Percentiles rank a stretch among this genome's conserved stretches.
These are phyloP conservation scores for Tulasnella sp. DNA, from an alignment of 768 basidiomycete genomes.

Conservation along the genomic window DNA sequence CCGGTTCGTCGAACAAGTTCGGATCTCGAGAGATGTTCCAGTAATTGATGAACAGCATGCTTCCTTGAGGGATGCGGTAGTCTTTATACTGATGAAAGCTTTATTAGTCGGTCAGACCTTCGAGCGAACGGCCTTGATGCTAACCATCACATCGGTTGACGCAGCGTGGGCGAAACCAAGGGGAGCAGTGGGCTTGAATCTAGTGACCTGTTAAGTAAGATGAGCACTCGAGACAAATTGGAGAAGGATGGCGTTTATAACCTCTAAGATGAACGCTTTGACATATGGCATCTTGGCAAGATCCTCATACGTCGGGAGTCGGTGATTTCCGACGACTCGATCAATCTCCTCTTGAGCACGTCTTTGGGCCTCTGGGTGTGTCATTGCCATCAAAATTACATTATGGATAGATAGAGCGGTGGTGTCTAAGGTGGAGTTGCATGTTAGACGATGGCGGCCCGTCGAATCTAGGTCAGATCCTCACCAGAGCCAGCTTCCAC, in stretches of 20 bases:
- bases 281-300: constrained; percentile 28
- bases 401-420: background rate
- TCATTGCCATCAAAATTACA: background rate
- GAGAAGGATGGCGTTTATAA: background rate
- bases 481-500: background rate
- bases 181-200: background rate
- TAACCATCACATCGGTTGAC: background rate
- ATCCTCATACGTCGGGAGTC: constrained; percentile 25
- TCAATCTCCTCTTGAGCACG: constrained; percentile 25
- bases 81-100: background rate
- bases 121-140: background rate
- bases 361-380: constrained; percentile 18
- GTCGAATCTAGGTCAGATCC: background rate
- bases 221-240: background rate
- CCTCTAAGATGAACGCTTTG: constrained; percentile 25
- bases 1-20: background rate
- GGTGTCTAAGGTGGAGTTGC: background rate
- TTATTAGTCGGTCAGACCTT: background rate
- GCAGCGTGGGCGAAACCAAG: background rate
- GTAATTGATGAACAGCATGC: background rate
- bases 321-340: constrained; percentile 23
- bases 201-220: background rate
- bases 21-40: background rate
- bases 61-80: background rate
- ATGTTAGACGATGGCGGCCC: background rate